Evolutionary conservation across 768 basidiomycete genomes (phyloP).

Genomic region (Termitomyces sp.): DNA sequence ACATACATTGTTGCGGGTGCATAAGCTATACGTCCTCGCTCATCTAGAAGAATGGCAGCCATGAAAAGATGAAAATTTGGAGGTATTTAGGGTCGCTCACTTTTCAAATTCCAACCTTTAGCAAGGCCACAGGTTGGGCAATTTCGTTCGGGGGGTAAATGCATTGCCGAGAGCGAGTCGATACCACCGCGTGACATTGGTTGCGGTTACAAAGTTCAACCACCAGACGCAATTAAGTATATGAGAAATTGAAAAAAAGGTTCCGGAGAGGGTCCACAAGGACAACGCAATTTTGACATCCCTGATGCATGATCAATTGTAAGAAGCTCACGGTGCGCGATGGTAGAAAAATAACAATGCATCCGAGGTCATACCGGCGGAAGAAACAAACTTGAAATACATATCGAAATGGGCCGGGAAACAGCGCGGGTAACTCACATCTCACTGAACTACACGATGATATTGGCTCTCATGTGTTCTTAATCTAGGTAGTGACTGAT

Average conservation of each 20-base stretch:
- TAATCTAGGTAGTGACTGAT: too few species aligned
- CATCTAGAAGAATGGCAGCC: not conserved
- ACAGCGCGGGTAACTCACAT: too few species aligned
- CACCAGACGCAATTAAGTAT: too few species aligned
- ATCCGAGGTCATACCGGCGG: conserved; percentile 13
- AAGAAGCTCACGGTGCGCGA: not conserved
- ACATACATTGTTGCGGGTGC: not conserved
- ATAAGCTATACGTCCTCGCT: not conserved
- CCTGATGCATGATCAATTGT: not conserved
- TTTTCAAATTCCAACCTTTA: too few species aligned
- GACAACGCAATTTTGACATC: too few species aligned
- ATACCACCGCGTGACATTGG: not conserved
- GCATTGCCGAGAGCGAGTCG: not conserved
- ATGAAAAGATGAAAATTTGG: too few species aligned
- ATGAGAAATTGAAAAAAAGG: too few species aligned
- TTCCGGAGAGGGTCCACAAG: not conserved
- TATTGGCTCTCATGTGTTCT: too few species aligned
- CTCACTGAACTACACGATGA: too few species aligned
- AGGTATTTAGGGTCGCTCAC: not conserved
- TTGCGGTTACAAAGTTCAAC: not conserved
- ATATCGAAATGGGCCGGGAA: too few species aligned
- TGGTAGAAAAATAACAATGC: not conserved
- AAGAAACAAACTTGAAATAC: too few species aligned
- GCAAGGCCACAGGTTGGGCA: too few species aligned
- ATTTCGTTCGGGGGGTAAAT: not conserved